Percentiles rank a stretch among this genome's conserved stretches.
These are phyloP conservation scores for Cryptococcus maquisensis DNA, from an alignment of 1,284 basidiomycete species.

Conservation along the genomic window DNA sequence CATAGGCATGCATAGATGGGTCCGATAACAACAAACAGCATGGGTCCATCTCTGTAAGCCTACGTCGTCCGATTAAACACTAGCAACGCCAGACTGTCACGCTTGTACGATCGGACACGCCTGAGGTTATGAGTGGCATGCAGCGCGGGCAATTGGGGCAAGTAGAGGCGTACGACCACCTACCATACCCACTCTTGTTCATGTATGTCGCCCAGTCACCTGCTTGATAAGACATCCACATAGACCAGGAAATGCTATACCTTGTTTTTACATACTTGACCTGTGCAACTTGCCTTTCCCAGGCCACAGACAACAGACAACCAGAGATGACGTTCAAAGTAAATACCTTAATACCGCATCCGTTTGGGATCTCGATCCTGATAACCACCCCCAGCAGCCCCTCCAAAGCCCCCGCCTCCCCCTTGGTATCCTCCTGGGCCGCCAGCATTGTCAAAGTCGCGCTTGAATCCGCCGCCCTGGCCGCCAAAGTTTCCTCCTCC, in stretches of 20 bases:
- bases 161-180: too few relatives aligned
- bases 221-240: too few relatives aligned
- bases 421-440: slow-evolving; percentile 7
- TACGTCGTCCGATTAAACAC: too few relatives aligned
- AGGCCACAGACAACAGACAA: background rate
- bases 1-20: too few relatives aligned
- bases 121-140: too few relatives aligned
- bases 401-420: slow-evolving; percentile 2
- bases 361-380: slow-evolving; percentile 25
- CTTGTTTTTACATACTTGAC: slow-evolving; percentile 16
- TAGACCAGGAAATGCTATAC: background rate
- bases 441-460: slow-evolving; percentile 16
- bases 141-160: too few relatives aligned
- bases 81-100: too few relatives aligned
- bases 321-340: background rate
- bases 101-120: too few relatives aligned
- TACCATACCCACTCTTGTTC: too few relatives aligned
- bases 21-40: too few relatives aligned
- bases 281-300: slow-evolving; percentile 1
- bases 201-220: too few relatives aligned
- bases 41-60: too few relatives aligned
- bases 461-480: slow-evolving; percentile 14
- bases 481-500: slow-evolving; percentile 7
- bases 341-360: slow-evolving; percentile 17
- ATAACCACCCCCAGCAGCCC: slow-evolving; percentile 4